phyloP scores from a whole-genome alignment of 305 asterid genomes.

The Solanum chacoense region DNA sequence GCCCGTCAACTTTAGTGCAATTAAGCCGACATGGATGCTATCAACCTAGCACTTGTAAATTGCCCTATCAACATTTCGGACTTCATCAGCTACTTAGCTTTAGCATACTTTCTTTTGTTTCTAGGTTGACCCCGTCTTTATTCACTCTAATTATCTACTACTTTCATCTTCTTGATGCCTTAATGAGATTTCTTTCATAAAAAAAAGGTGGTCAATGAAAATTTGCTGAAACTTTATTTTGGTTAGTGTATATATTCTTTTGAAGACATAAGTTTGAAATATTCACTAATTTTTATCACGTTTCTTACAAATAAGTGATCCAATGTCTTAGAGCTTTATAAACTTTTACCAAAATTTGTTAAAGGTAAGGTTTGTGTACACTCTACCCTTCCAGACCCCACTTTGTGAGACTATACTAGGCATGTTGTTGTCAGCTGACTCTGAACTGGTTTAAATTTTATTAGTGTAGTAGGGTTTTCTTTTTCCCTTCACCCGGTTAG shows the following conservation, averaged over 20 bases:
- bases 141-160: not conserved
- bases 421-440: not conserved
- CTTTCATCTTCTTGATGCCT: not conserved
- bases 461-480: not conserved
- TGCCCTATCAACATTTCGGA: not conserved
- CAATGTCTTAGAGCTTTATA: not conserved
- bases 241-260: not conserved
- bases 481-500: not conserved
- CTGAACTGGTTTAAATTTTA: not conserved
- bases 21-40: no score
- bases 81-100: not conserved
- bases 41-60: not conserved
- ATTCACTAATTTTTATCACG: not conserved
- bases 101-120: not conserved
- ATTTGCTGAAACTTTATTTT: not conserved
- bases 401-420: not conserved
- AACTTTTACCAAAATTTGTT: not conserved
- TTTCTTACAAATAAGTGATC: not conserved
- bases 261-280: not conserved
- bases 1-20: no score
- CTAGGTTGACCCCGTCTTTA: not conserved
- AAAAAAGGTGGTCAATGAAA: not conserved
- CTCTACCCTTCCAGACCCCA: not conserved
- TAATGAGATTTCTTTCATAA: not conserved
- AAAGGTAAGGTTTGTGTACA: not conserved